A percentile compares a stretch with the other conserved stretches of the same genome.
These are phyloP conservation scores for Phyllostachys edulis DNA, from an alignment of 176 grass and related monocot species.

Conservation along the genomic window DNA sequence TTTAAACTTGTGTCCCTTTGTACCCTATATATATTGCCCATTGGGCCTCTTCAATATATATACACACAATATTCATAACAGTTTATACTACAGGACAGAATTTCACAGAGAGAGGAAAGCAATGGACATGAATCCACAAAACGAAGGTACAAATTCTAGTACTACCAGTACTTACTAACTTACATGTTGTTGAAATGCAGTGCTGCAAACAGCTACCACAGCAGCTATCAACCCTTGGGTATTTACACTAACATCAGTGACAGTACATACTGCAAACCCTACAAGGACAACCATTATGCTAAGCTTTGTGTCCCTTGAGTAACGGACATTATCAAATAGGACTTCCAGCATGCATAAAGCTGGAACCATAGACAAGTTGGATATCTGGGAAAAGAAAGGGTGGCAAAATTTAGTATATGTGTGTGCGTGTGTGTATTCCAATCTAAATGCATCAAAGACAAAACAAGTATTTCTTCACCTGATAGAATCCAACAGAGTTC, in stretches of 20 bases:
- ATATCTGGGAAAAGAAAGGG: constrained; percentile 37
- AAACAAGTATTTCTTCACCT: constrained; percentile 25
- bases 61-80: too few species aligned
- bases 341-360: constrained; percentile 52
- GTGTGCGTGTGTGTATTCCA: background rate
- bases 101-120: background rate
- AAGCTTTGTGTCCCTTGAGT: constrained; percentile 54
- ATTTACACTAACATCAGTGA: constrained; percentile 69
- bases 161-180: constrained; percentile 37
- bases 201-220: constrained; percentile 50
- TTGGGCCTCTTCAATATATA: too few species aligned
- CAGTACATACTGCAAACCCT: constrained; percentile 56
- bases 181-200: constrained; percentile 50
- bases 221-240: constrained; percentile 41
- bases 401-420: background rate
- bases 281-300: constrained; percentile 58
- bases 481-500: constrained; percentile 71
- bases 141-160: background rate
- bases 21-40: too few species aligned
- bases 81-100: background rate
- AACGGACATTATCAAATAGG: constrained; percentile 51
- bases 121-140: background rate
- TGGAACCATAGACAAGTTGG: constrained; percentile 55
- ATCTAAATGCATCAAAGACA: background rate
- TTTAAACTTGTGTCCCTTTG: too few species aligned